These are phyloP conservation scores for Thielaviopsis cerberus DNA, from an alignment of 2,329 filamentous ascomycete genomes.

Conservation along the genomic window DNA sequence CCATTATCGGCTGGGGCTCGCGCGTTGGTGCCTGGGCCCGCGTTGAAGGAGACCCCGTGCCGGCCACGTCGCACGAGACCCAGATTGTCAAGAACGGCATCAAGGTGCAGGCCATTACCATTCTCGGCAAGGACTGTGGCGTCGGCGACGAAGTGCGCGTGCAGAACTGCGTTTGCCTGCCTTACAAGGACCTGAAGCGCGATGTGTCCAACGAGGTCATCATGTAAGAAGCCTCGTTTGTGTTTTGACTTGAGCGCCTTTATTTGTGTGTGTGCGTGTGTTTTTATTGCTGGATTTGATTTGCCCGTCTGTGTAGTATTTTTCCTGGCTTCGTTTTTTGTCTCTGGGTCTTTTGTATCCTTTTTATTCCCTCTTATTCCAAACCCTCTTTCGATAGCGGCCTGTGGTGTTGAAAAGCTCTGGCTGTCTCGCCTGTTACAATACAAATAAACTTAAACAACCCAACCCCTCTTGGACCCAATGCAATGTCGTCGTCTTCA, in stretches of 20 bases:
- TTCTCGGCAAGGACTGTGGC: slow-evolving; percentile 84
- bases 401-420: no score
- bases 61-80: slow-evolving; percentile 72
- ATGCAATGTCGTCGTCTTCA: no score
- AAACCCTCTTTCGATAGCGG: no score
- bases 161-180: slow-evolving; percentile 94
- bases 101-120: slow-evolving; percentile 97
- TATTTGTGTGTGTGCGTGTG: no score
- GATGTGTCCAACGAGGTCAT: slow-evolving; percentile 79
- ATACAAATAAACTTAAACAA: not conserved
- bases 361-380: no score
- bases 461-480: no score
- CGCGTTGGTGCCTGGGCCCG: slow-evolving; percentile 94
- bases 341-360: no score
- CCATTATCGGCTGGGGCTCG: slow-evolving; percentile 93
- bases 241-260: no score
- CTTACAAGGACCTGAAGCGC: slow-evolving; percentile 96
- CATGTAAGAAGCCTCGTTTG: slow-evolving; percentile 43
- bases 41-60: slow-evolving; percentile 84
- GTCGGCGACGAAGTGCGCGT: slow-evolving; percentile 89
- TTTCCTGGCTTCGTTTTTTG: not conserved
- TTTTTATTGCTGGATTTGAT: not conserved
- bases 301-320: not conserved
- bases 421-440: not conserved
- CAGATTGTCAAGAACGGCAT: slow-evolving; percentile 95